Conservation (phyloP, 306 rosid genomes). For the Medicago ruthenica region DNA sequence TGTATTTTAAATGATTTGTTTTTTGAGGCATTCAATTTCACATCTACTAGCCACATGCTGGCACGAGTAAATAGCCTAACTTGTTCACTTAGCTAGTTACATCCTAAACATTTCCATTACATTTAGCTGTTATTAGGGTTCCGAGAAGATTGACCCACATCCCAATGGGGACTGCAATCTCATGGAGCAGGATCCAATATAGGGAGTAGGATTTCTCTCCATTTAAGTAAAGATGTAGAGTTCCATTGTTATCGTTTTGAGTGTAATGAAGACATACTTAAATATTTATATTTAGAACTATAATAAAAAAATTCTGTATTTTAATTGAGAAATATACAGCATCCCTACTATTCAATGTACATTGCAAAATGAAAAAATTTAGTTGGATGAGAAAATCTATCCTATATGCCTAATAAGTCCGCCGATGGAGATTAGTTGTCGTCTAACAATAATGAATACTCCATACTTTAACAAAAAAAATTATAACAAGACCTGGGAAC, state of each 20-base stretch:
- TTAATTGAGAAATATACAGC: no score
- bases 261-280: background rate
- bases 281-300: no score
- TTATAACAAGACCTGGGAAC: no score
- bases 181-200: constrained; percentile 13
- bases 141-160: constrained; percentile 19
- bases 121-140: background rate
- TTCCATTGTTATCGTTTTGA: background rate
- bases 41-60: constrained; percentile 35
- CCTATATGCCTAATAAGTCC: no score
- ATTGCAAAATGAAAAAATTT: no score
- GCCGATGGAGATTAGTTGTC: no score
- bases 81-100: background rate
- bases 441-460: no score
- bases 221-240: background rate
- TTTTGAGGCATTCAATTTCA: constrained; percentile 20
- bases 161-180: background rate
- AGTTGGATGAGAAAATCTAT: no score
- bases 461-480: no score
- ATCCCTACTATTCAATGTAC: no score
- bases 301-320: no score
- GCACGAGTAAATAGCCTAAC: background rate
- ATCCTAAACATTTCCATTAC: background rate
- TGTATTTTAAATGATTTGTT: background rate
- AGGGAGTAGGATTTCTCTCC: background rate